phyloP scores from a whole-genome alignment of 2,329 filamentous ascomycete species.

The Talaromyces sp. region DNA sequence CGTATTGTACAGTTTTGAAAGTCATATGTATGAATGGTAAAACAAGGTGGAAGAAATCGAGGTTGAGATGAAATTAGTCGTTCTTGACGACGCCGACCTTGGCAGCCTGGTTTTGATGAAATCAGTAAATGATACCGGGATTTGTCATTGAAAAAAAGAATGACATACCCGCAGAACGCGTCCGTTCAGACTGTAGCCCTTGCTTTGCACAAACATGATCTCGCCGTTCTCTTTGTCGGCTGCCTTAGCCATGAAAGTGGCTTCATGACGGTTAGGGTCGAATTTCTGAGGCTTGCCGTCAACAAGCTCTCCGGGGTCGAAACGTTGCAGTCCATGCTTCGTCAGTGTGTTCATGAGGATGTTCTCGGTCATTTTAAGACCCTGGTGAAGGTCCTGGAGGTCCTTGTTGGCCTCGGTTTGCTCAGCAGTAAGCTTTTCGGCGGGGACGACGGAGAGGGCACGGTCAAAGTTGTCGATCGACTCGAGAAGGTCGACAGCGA shows the following conservation, averaged over 20 bases:
- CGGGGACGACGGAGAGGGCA: slow-evolving; percentile 71
- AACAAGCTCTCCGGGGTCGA: slow-evolving; percentile 58
- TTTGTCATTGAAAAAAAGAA: background rate
- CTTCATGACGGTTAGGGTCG: slow-evolving; percentile 94
- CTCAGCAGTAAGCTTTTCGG: slow-evolving; percentile 59
- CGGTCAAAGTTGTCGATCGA: slow-evolving; percentile 96
- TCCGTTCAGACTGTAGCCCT: slow-evolving; percentile 92
- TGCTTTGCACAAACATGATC: slow-evolving; percentile 89
- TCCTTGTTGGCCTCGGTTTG: slow-evolving; percentile 60
- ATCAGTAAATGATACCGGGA: slow-evolving; percentile 8
- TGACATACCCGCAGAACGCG: slow-evolving; percentile 63
- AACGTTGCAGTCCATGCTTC: slow-evolving; percentile 90
- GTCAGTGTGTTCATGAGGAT: slow-evolving; percentile 82
- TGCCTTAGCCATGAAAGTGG: slow-evolving; percentile 87
- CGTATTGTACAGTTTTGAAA: slow-evolving; percentile 8
- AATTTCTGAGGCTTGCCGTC: slow-evolving; percentile 69
- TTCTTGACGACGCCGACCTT: slow-evolving; percentile 98
- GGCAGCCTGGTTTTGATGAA: slow-evolving; percentile 52
- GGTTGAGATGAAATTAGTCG: slow-evolving; percentile 25
- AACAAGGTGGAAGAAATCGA: background rate
- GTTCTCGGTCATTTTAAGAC: slow-evolving; percentile 88
- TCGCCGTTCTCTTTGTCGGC: slow-evolving; percentile 82
- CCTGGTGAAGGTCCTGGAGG: slow-evolving; percentile 73
- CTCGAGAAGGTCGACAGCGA: slow-evolving; percentile 91
- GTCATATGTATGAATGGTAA: background rate